These are phyloP conservation scores for Thelephora terrestris DNA, from an alignment of 1,284 basidiomycete species.

Conservation along the genomic window DNA sequence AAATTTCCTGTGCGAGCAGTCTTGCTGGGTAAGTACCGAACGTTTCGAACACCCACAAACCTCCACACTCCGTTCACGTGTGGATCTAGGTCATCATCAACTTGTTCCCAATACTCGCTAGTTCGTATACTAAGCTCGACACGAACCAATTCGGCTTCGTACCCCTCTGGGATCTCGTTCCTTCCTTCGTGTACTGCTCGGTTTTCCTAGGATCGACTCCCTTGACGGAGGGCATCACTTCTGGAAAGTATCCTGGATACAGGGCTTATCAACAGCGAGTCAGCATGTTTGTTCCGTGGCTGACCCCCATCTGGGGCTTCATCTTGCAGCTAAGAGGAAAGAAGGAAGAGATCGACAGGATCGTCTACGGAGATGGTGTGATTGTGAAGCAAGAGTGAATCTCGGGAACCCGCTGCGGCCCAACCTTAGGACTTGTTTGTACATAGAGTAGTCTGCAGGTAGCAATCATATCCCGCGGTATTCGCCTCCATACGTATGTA, in stretches of 20 bases:
- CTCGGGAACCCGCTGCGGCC: too few relatives aligned
- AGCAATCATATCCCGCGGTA: too few relatives aligned
- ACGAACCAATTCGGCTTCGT: slow-evolving; percentile 14
- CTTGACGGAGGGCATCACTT: slow-evolving; percentile 76
- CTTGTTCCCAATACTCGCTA: slow-evolving; percentile 51
- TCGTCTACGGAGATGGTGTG: slow-evolving; percentile 31
- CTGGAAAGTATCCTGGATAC: slow-evolving; percentile 73
- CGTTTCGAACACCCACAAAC: not conserved
- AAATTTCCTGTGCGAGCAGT: slow-evolving; percentile 85
- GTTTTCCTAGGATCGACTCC: slow-evolving; percentile 68
- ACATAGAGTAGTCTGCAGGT: too few relatives aligned
- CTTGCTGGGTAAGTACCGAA: slow-evolving; percentile 65
- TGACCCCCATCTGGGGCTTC: slow-evolving; percentile 36
- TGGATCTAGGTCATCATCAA: slow-evolving; percentile 49
- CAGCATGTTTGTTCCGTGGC: slow-evolving; percentile 67
- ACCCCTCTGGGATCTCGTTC: slow-evolving; percentile 35
- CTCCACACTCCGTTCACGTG: not conserved
- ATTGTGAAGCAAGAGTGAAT: slow-evolving; percentile 15
- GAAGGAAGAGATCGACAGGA: slow-evolving; percentile 26
- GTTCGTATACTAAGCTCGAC: slow-evolving; percentile 29
- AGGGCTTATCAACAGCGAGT: slow-evolving; percentile 66
- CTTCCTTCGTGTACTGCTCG: slow-evolving; percentile 47
- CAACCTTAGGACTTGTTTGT: too few relatives aligned
- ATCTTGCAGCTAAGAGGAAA: slow-evolving; percentile 25
- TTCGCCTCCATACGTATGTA: too few relatives aligned